phyloP scores from a whole-genome alignment of 2,329 filamentous ascomycete species.

The Pseudopyrenochaeta lycopersici region DNA sequence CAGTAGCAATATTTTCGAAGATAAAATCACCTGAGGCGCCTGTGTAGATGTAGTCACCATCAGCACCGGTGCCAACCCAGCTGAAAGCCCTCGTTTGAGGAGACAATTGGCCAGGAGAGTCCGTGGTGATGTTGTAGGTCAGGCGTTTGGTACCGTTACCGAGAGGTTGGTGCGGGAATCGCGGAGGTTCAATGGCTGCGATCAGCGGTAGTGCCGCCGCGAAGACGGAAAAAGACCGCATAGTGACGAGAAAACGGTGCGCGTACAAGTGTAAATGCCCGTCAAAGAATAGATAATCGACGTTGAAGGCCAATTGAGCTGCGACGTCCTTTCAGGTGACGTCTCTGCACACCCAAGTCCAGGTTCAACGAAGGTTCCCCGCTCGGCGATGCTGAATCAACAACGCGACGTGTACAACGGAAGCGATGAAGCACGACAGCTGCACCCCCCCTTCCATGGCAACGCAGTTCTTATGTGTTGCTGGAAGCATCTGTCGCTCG shows the following conservation, averaged over 20 bases:
- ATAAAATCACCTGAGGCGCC: constrained; percentile 63
- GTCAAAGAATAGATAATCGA: neutral
- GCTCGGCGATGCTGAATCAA: constrained; percentile 4
- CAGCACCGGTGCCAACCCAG: constrained; percentile 67
- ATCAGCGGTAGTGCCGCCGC: constrained; percentile 38
- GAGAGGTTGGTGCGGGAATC: constrained; percentile 63
- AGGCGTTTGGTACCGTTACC: constrained; percentile 66
- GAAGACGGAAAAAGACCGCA: constrained; percentile 42
- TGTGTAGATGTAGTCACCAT: constrained; percentile 69
- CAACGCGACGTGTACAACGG: constrained; percentile 24
- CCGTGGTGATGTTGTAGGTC: constrained; percentile 68
- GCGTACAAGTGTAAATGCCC: neutral
- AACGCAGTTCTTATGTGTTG: constrained; percentile 23
- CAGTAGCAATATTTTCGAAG: constrained; percentile 69
- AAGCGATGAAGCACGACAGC: constrained; percentile 22
- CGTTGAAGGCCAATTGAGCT: constrained; percentile 1
- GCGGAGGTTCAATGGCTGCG: constrained; percentile 58
- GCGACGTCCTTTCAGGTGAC: neutral
- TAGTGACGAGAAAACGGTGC: constrained; percentile 15
- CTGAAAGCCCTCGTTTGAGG: constrained; percentile 59
- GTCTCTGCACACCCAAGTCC: constrained; percentile 1
- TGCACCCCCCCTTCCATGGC: constrained; percentile 7
- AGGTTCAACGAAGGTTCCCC: constrained; percentile 2
- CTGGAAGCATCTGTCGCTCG: constrained; percentile 26
- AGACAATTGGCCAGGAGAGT: constrained; percentile 47